Evolutionary conservation across 2,329 filamentous ascomycete genomes (phyloP).

Genomic region (Fusarium sp.): DNA sequence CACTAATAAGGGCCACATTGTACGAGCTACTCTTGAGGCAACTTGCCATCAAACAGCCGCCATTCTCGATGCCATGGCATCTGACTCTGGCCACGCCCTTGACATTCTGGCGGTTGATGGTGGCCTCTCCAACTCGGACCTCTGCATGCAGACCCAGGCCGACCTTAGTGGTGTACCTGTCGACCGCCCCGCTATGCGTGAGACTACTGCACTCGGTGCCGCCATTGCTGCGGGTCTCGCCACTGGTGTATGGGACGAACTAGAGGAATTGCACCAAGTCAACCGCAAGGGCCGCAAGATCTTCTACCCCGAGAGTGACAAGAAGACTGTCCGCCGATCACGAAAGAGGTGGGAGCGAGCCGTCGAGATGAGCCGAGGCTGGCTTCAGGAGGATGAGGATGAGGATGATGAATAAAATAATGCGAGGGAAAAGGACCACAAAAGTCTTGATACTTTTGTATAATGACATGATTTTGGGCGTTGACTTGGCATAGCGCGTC

Average conservation of each 20-base stretch:
- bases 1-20: constrained; percentile 86
- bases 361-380: constrained; percentile 67
- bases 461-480: constrained; percentile 19
- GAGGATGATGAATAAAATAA: constrained; percentile 32
- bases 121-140: constrained; percentile 86
- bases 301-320: constrained; percentile 73
- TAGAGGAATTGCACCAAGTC: constrained; percentile 77
- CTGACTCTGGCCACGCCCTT: constrained; percentile 81
- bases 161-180: constrained; percentile 85
- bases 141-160: constrained; percentile 92
- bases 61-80: constrained; percentile 90
- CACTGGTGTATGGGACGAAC: constrained; percentile 78
- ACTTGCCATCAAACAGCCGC: constrained; percentile 94
- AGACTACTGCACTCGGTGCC: constrained; percentile 88
- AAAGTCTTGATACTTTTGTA: background rate
- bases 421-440: background rate
- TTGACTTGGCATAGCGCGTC: constrained; percentile 26
- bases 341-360: constrained; percentile 66
- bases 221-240: constrained; percentile 91
- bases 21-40: constrained; percentile 87
- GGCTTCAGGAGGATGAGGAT: constrained; percentile 53
- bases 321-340: constrained; percentile 50
- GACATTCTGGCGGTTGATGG: constrained; percentile 84
- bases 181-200: constrained; percentile 85
- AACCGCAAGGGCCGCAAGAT: constrained; percentile 74